phyloP scores from a whole-genome alignment of 192 early-diverging fungal species.

The Podila epicladia region DNA sequence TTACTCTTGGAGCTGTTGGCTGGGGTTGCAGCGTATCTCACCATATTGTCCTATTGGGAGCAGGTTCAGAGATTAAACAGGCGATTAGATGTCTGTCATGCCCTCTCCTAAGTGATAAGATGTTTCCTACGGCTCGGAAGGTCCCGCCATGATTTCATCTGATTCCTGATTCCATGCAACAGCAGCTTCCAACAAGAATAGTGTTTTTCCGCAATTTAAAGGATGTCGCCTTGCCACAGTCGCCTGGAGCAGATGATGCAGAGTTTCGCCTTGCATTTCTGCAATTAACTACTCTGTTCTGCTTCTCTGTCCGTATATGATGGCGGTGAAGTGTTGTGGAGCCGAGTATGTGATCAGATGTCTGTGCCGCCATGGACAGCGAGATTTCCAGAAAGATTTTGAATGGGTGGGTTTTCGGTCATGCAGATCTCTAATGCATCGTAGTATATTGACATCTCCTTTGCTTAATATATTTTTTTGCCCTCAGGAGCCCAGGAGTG shows the following conservation, averaged over 20 bases:
- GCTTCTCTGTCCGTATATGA: not conserved
- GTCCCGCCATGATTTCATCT: not conserved
- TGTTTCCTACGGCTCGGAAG: not conserved
- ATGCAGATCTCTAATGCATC: not conserved
- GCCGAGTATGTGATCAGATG: conserved; percentile 15
- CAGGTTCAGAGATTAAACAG: not conserved
- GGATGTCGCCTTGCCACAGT: too few species aligned
- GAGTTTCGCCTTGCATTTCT: conserved; percentile 25
- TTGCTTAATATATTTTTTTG: not conserved
- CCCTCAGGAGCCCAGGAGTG: not conserved
- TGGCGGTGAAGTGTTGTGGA: not conserved
- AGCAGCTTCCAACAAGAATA: too few species aligned
- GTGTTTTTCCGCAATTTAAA: too few species aligned
- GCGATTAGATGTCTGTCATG: conserved; percentile 19
- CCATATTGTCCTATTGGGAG: conserved; percentile 64
- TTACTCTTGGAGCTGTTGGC: conserved; percentile 83
- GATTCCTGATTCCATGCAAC: not conserved
- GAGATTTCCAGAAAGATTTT: not conserved
- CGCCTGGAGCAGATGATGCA: conserved; percentile 15
- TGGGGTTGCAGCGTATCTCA: conserved; percentile 86
- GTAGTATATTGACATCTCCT: not conserved
- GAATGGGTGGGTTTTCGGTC: not conserved
- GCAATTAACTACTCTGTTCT: not conserved
- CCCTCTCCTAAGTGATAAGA: not conserved
- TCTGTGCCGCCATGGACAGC: conserved; percentile 17